Evolutionary conservation across 1,284 basidiomycete genomes (phyloP), one percentile per base, ranked within the genome.

Genomic region (Spongispora temasekensis): DNA sequence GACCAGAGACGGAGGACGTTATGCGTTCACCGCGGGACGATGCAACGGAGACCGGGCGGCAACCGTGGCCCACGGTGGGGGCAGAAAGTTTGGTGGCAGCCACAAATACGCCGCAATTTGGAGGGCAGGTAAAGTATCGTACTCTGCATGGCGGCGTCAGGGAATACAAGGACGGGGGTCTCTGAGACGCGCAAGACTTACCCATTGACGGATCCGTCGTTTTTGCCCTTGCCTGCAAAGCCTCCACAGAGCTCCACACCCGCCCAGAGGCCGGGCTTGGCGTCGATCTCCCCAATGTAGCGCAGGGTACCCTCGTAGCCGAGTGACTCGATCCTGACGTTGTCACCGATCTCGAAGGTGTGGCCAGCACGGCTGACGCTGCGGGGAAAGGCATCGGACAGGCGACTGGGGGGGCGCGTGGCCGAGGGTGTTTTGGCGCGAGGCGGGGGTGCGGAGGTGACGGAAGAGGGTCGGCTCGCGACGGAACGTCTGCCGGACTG

Each of bases 151-250:
- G 19, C 5, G 46, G 23, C 13, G 48, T 70, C 37, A 65, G 65
- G 37, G 44, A 42, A 59, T 50, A 52, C 44, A 53, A 40, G 48
- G 31, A 61, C 6, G 48, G 12, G 21, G 51, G 46, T 42, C 25
- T 55, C 21, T 40, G 50, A 61, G 32, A 55, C 28, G 15, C 15
- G 19, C 3, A 13, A 73, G 32, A 75, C 93, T 81, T 71, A 97
- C 95, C 93, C 93, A 65, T 83, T 84, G 4, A 97, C 95, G 50
- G 86, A 86, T 23, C 97, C 97, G 70, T 98, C 88, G 70, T 99
- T 99, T 79, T 98, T 98, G 2, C 97, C 97, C 72, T 92, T 92
- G n/a, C 97, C 95, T 17, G 82, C 76, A 71, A 94, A 96, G 2
- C 90, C 91, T 40, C 88, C 89, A 65, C 84, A 79, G n/a, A 98